Base-by-base conservation (phyloP, 2,329 filamentous ascomycete species). In the Stachybotrys echinatus region DNA sequence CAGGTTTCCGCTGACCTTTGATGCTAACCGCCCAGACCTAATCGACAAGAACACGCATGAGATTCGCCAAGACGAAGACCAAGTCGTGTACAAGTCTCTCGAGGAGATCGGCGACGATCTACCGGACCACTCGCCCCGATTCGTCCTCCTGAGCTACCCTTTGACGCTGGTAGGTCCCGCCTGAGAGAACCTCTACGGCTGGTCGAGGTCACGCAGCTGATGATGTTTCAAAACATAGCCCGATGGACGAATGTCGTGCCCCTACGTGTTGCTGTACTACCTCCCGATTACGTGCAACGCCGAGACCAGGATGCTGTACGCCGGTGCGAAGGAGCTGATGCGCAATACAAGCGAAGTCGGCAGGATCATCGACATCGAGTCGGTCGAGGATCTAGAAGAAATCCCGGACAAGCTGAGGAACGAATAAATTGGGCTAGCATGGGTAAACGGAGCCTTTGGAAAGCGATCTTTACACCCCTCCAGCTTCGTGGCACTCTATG, bases 231-330 rank as follows among this genome's bases (percentile, higher is more conserved):
- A 27, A 6, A 18, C 39, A 17, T 56, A 95, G 89, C 75, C 84
- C 42, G 91, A 88, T 48, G 94, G 94, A 50, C 85, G 94, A 23
- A 69, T 91, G 42, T 88, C 89, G 5, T 91, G 96, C 3, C 94
- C 94, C 10, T 99, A 99, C 67, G 90, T 96, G 44, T 82, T 97
- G 66, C 74, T 99, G 20, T 96, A 95, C 75, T 97, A 96, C 73
- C 83, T 97, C 20, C 94, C 94, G 7, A 87, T 86, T 47, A 96
- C 92, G 45, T 94, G 89, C 73, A 96, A 95, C 67, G 83, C 80
- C 58, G 88, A 92, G 64, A 75, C 88, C 64, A 84, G 89, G 58
- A 97, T 97, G 94, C 75, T 94, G 65, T 99, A 97, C 67, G 94
- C 94, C 23, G 88, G 92, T 38, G 94, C 94, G 42, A 96, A 96